Evolutionary conservation across 2,329 filamentous ascomycete genomes (phyloP).

Genomic region (Fusarium marasasianum): DNA sequence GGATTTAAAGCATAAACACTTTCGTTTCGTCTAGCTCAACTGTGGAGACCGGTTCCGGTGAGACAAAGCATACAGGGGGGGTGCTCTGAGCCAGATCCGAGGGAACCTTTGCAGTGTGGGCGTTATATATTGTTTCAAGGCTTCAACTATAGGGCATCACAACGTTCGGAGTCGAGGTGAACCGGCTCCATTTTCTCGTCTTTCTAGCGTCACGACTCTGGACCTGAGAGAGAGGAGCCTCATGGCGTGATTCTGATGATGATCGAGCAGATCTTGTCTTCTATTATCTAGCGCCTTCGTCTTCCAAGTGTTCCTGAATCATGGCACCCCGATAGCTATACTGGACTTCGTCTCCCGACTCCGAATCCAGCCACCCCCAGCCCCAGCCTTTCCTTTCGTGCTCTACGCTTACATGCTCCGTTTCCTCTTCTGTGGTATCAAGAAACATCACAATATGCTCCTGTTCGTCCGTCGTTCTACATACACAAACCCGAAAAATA

Average conservation of each 20-base stretch:
- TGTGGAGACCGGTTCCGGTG: constrained; percentile 36
- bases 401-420: constrained; percentile 5
- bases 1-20: constrained; percentile 29
- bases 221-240: constrained; percentile 23
- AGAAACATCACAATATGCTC: constrained; percentile 8
- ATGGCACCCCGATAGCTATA: constrained; percentile 14
- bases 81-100: constrained; percentile 25
- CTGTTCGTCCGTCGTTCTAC: constrained; percentile 19
- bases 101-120: constrained; percentile 29
- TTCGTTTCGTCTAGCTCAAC: constrained; percentile 35
- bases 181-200: constrained; percentile 24
- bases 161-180: background rate
- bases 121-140: constrained; percentile 29
- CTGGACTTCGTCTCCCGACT: background rate
- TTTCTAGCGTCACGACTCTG: constrained; percentile 19
- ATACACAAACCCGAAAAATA: constrained; percentile 32
- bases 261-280: constrained; percentile 37
- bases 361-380: background rate
- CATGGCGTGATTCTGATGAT: constrained; percentile 36
- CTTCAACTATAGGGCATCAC: constrained; percentile 31
- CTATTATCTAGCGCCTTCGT: constrained; percentile 30
- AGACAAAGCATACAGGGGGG: constrained; percentile 33
- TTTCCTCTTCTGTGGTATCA: constrained; percentile 1
- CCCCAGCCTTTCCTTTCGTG: constrained; percentile 2
- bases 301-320: constrained; percentile 19